A percentile compares a stretch with the other conserved stretches of the same genome.
These are phyloP conservation scores for Blastocystis hominis DNA, from an alignment of 352 stramenopile species.

Conservation along the genomic window DNA sequence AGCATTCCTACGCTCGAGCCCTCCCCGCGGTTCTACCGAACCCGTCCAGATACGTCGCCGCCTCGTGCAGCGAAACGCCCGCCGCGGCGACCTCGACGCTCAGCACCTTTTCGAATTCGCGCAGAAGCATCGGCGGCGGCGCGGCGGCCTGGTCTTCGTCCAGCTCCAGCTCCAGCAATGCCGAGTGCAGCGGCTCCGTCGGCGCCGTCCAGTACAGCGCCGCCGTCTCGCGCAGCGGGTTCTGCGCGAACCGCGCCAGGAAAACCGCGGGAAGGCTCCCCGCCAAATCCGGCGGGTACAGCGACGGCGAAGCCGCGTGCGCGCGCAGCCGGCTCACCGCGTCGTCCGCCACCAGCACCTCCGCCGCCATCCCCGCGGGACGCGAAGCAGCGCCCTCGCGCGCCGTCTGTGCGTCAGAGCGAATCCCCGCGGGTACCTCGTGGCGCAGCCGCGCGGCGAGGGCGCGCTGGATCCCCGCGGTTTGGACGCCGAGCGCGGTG, in stretches of 20 bases:
- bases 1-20: background rate
- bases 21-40: background rate
- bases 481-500: background rate
- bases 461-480: background rate
- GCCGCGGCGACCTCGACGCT: background rate
- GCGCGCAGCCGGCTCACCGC: background rate
- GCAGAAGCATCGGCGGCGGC: background rate
- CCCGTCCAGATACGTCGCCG: constrained; percentile 15
- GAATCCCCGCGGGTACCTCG: background rate
- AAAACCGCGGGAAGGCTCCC: background rate
- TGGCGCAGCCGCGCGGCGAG: background rate
- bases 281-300: background rate
- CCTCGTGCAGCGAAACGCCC: background rate
- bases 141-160: background rate
- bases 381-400: background rate
- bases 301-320: background rate
- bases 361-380: background rate
- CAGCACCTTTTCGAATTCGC: background rate
- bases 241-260: background rate
- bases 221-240: constrained; percentile 11
- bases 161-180: background rate
- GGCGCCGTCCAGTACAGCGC: background rate
- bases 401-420: background rate
- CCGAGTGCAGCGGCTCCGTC: background rate
- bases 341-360: constrained; percentile 21